Conservation (phyloP, 176 grass and related monocot species). For the Rhynchospora tenuis region DNA sequence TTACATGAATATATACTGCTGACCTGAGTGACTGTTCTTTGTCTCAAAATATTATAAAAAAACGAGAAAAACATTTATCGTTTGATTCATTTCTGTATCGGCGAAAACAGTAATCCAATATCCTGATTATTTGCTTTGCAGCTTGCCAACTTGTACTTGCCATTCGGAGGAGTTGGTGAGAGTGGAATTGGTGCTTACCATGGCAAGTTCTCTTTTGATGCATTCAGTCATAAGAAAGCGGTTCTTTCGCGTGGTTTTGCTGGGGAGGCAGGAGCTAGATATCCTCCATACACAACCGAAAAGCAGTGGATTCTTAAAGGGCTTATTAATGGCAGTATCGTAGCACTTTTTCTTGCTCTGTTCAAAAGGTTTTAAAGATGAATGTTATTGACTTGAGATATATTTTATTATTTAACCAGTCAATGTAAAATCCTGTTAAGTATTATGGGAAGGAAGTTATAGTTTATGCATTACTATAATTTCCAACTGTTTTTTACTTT, state of each 20-base stretch:
- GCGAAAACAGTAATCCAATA: not conserved
- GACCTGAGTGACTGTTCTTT: not conserved
- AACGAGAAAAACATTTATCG: not conserved
- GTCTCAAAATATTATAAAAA: not conserved
- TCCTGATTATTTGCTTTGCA: constrained; percentile 4
- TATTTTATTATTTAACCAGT: not conserved
- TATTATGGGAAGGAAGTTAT: not conserved
- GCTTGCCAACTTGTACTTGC: constrained; percentile 56
- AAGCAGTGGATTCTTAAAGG: constrained; percentile 76
- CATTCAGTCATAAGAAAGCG: constrained; percentile 76
- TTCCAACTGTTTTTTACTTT: not conserved
- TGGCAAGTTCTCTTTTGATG: constrained; percentile 82
- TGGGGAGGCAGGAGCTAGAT: constrained; percentile 46
- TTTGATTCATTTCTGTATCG: not conserved
- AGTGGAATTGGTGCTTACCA: constrained; percentile 82
- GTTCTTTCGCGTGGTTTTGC: constrained; percentile 51
- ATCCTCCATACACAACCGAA: constrained; percentile 57
- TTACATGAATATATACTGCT: not conserved
- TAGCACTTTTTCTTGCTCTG: constrained; percentile 55
- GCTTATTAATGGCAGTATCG: constrained; percentile 59
- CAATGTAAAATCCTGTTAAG: not conserved
- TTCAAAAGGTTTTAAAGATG: constrained; percentile 44
- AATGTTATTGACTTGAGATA: not conserved
- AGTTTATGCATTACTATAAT: not conserved
- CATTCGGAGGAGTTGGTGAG: constrained; percentile 83